Conservation (phyloP, 345 rosid genomes). For the Eucalyptus regnans region DNA sequence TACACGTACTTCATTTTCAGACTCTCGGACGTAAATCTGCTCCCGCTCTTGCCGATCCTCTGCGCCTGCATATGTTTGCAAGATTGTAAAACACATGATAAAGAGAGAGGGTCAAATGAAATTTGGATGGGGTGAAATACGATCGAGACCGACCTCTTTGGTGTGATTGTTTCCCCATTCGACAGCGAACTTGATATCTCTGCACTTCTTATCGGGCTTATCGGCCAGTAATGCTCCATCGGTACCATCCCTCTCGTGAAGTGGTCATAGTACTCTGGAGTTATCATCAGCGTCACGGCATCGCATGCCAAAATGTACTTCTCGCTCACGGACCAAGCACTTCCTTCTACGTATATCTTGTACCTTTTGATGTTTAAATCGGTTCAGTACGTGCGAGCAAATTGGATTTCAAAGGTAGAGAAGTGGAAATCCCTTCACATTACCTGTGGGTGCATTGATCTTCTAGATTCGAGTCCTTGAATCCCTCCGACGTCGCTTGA, state of each 20-base stretch:
- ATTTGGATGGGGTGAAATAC: too few relatives aligned
- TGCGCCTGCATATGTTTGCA: slow-evolving; percentile 27
- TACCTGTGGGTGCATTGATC: slow-evolving; percentile 53
- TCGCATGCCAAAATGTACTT: slow-evolving; percentile 37
- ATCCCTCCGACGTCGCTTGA: background rate
- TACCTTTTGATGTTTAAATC: slow-evolving; percentile 14
- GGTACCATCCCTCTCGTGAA: slow-evolving; percentile 38
- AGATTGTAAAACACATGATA: too few relatives aligned
- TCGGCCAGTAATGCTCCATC: slow-evolving; percentile 62
- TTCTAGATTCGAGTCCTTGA: slow-evolving; percentile 22
- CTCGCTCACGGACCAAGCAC: slow-evolving; percentile 39
- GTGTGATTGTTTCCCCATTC: slow-evolving; percentile 63
- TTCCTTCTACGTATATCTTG: slow-evolving; percentile 38
- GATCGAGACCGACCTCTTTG: slow-evolving; percentile 24
- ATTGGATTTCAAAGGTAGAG: background rate
- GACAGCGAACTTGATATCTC: slow-evolving; percentile 55
- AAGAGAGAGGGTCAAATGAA: too few relatives aligned
- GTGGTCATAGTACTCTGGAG: slow-evolving; percentile 20
- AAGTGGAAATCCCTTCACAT: slow-evolving; percentile 7
- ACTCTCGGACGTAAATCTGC: slow-evolving; percentile 31
- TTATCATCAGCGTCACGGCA: slow-evolving; percentile 19
- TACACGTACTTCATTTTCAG: slow-evolving; percentile 56
- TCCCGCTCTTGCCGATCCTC: slow-evolving; percentile 44
- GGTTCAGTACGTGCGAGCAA: background rate
- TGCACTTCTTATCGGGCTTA: slow-evolving; percentile 42